Base-by-base conservation (phyloP, 129 eudicot species). In the Logfia minima region DNA sequence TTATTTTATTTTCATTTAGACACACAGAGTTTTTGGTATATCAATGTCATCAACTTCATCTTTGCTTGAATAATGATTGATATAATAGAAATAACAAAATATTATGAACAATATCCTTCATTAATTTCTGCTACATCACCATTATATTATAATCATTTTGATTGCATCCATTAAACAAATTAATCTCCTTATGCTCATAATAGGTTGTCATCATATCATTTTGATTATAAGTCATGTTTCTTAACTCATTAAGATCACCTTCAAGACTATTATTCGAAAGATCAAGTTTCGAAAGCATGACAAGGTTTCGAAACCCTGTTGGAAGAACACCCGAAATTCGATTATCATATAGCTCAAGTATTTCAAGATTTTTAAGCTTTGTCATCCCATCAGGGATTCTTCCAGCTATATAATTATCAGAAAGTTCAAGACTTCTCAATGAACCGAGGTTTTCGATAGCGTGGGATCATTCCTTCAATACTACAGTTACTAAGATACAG, bases 401-500 rank as follows among this genome's bases (percentile, higher is more conserved):
- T 5, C 91, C 94, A 21, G 53, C 39, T 41, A 89, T 28, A 60
- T 32, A 55, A 59, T 89, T 89, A 64, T 69, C 61, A 0, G 94
- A 86, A 52, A 89, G 85, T 67, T 89, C 94, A 22, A 89, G 87
- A n/a, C 81, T 62, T 71, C 78, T 84, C 5, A 89, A 83, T 37
- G 48, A 68, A 34, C 68, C 59, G 22, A 89, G 89, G 37, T 80
- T 86, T 78, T 90, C 86, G 72, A 89, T 84, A 39, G 66, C 86
- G n/a, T 89, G 94, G 89, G 31, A 89, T 84, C 24, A 45, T 74
- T 9, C 91, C 94, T 71, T 68, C 63, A 18, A 89, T 82, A 78
- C 89, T 89, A 64, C 82, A 84, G 75, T 89, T 89, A 0, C 87
- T 77, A 18, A 89, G 87, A 82, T 89, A 89, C 59, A 89, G 87